These are phyloP conservation scores for Chondrus crispus DNA, from an alignment of 23 red algal genomes.

Conservation along the genomic window DNA sequence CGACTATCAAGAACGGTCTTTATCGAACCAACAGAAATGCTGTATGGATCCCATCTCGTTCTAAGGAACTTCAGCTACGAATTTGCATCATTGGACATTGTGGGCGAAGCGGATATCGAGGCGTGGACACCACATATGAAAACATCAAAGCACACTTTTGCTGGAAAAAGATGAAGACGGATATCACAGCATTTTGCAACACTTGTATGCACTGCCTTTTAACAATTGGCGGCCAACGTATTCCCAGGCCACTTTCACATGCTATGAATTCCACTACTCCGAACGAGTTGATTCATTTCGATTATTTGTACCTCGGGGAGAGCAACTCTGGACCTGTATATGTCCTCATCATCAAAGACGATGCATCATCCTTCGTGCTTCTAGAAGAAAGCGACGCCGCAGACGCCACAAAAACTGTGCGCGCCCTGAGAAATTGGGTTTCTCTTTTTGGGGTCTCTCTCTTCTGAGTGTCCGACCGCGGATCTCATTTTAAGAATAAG, in stretches of 20 bases:
- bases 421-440: not conserved
- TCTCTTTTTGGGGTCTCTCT: not conserved
- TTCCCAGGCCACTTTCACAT: not conserved
- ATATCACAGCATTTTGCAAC: not conserved
- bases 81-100: not conserved
- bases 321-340: not conserved
- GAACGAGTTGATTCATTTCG: conserved; percentile 18
- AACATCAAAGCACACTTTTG: not conserved
- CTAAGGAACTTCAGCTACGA: not conserved
- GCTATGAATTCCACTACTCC: not conserved
- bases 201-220: not conserved
- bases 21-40: not conserved
- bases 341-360: conserved; percentile 19
- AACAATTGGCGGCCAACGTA: not conserved
- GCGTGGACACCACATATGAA: not conserved
- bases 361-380: not conserved
- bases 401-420: not conserved
- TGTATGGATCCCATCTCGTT: not conserved
- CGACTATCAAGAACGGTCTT: not conserved
- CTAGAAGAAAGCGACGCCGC: not conserved
- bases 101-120: not conserved
- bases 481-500: conserved; percentile 21
- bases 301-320: not conserved
- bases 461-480: not conserved
- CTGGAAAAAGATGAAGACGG: not conserved